Base-by-base conservation (phyloP, 495 filamentous ascomycete species). In the Staphylotrichum longicolle region DNA sequence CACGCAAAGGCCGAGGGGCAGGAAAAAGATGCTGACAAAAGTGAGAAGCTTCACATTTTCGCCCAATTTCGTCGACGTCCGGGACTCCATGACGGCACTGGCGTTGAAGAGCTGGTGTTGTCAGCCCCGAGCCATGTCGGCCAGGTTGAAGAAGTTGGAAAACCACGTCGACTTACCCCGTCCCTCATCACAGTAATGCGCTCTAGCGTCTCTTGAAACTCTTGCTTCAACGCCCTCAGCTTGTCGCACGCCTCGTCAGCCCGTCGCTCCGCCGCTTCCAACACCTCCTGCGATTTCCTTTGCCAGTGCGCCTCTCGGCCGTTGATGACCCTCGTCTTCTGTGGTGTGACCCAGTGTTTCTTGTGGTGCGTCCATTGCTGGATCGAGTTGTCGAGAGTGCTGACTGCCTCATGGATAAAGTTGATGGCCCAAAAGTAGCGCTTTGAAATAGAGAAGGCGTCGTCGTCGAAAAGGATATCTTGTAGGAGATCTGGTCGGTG, bases 11-110 rank as follows among this genome's bases (percentile, higher is more conserved):
- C 66, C 58, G 7, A 76, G 57, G 2, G 73, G 74, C 4, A 75
- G 64, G 34, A 66, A 76, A 57, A 74, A 75, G 37, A 75, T 74
- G 64, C 71, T 74, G 37, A 76, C 67, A 49, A 67, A 74, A 10
- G 73, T 75, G 34, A 75, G 63, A 4, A 76, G 66, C 50, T 66
- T 74, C 12, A 76, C 67, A 50, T 76, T 75, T n/a, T 76, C 57
- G 0, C 71, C 71, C 0, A 76, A 57, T 39, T 70, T 56, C 0
- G 74, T 74, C 1, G 71, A 69, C 8, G 64, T 53, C 9, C 73
- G 63, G 41, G 67, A 75, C 52, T 78, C 76, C n/a, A 74, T 64
- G 65, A 69, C 49, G 64, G 70, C 41, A 41, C 61, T 66, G 15
- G 64, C 64, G 35, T 64, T 66, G 52, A 66, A 66, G 12, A 66